Evolutionary conservation across 257 asterid genomes (phyloP).

Genomic region (Lavandula angustifolia): DNA sequence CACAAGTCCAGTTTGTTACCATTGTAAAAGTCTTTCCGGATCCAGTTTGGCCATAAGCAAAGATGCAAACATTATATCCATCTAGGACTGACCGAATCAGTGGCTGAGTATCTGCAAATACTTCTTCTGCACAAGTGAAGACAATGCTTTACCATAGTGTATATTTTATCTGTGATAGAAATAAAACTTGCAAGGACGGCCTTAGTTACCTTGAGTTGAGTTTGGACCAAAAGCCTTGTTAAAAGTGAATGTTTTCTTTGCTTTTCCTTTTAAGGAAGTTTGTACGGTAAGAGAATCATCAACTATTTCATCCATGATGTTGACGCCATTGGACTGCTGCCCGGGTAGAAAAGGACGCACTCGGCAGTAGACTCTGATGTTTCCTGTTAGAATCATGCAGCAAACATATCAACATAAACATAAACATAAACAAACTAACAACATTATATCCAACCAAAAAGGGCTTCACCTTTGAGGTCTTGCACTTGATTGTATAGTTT

Average conservation of each 20-base stretch:
- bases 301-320: slow-evolving; percentile 50
- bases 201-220: slow-evolving; percentile 52
- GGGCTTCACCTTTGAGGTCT: slow-evolving; percentile 76
- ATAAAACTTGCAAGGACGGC: slow-evolving; percentile 1
- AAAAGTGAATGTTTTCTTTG: slow-evolving; percentile 49
- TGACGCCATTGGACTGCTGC: slow-evolving; percentile 36
- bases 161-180: not conserved
- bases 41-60: slow-evolving; percentile 59
- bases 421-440: not conserved
- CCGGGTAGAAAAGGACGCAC: slow-evolving; percentile 49
- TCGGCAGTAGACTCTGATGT: slow-evolving; percentile 52
- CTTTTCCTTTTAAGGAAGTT: slow-evolving; percentile 52
- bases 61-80: slow-evolving; percentile 57
- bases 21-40: slow-evolving; percentile 50
- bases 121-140: slow-evolving; percentile 42
- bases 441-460: not conserved
- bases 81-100: slow-evolving; percentile 53
- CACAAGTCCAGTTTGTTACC: slow-evolving; percentile 28
- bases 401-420: slow-evolving; percentile 28
- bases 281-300: slow-evolving; percentile 45
- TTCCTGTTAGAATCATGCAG: slow-evolving; percentile 38
- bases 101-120: slow-evolving; percentile 51
- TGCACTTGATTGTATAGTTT: slow-evolving; percentile 87
- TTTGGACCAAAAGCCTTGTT: slow-evolving; percentile 56
- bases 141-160: not conserved